Base-by-base conservation (phyloP, 2,329 filamentous ascomycete genomes). In the Elsinoe fawcettii region DNA sequence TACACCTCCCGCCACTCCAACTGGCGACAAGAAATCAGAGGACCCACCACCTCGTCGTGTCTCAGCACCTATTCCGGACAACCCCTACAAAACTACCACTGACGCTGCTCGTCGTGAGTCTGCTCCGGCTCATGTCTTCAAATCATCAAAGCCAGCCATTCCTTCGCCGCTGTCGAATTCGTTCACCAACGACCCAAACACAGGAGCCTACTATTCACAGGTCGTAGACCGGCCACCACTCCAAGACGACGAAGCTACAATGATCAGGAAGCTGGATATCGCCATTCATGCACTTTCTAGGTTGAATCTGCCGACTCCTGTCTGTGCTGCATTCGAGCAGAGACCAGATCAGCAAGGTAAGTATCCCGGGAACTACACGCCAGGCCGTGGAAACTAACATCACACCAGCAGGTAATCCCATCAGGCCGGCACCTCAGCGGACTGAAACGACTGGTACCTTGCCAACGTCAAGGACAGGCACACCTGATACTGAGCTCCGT, bases 211-310 rank as follows among this genome's bases (percentile, higher is more conserved):
- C 49, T 53, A 53, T 18, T 30, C 49, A 20, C n/a, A 53, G 6
- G 20, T 53, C 16, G 30, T 39, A 11, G 49, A 53, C 25, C 25
- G 49, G 39, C 30, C 49, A 7, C 49, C 49, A 27, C 32, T 53
- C 7, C 30, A 53, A 18, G 49, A 53, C 20, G 49, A 53, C 30
- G 53, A 55, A 23, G 12, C 46, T 8, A 46, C 43, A n/a, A 46
- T 56, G 20, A 37, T 58, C 23, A 56, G n/a, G 22, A 61, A 60
- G 41, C 37, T 61, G 5, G 37, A 58, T 11, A 39, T 22, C 12
- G 60, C 58, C 5, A 59, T 58, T 25, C 51, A 55, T 18, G 49
- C 57, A 39, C 41, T 61, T 4, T 9, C 18, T 27, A n/a, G 39
- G 11, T 51, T 61, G 30, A 57, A 36, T 32, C 57, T 59, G 3